Conservation (phyloP, 2,329 filamentous ascomycete genomes). For the Xylaria sp. region DNA sequence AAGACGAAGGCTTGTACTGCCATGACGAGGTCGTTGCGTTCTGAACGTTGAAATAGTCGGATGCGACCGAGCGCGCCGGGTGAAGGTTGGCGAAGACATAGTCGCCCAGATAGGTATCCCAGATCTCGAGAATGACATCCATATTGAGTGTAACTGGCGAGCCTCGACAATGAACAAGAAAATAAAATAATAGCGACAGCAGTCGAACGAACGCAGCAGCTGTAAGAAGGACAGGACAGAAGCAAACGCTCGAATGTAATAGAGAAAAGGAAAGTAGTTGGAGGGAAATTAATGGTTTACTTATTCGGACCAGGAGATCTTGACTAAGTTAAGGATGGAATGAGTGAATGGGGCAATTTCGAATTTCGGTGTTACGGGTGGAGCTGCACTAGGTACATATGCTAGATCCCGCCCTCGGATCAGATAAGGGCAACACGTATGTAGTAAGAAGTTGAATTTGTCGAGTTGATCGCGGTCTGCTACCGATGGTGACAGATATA, state of each 20-base stretch:
- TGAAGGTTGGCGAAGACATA: constrained; percentile 77
- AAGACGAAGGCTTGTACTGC: constrained; percentile 78
- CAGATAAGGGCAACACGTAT: constrained; percentile 19
- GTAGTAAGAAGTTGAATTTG: neutral
- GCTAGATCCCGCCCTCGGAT: constrained; percentile 22
- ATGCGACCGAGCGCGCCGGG: constrained; percentile 63
- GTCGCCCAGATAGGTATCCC: constrained; percentile 86
- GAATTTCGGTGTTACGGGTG: constrained; percentile 30
- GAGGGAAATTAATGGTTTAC: neutral
- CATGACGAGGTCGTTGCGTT: constrained; percentile 66
- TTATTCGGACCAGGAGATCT: constrained; percentile 8
- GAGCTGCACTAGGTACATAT: constrained; percentile 8
- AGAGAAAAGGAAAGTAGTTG: constrained; percentile 2
- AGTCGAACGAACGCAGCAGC: constrained; percentile 6
- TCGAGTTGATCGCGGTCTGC: neutral
- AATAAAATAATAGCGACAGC: constrained; percentile 1
- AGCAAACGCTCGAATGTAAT: neutral
- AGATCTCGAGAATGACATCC: constrained; percentile 90
- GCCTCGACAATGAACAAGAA: neutral
- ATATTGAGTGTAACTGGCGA: constrained; percentile 62
- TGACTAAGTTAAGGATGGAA: constrained; percentile 9
- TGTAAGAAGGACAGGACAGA: neutral
- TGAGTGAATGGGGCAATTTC: constrained; percentile 5
- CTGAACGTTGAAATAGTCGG: constrained; percentile 61
- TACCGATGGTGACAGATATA: neutral